Base-by-base conservation (phyloP, 805 yeast genomes). In the Candida lessepsii region DNA sequence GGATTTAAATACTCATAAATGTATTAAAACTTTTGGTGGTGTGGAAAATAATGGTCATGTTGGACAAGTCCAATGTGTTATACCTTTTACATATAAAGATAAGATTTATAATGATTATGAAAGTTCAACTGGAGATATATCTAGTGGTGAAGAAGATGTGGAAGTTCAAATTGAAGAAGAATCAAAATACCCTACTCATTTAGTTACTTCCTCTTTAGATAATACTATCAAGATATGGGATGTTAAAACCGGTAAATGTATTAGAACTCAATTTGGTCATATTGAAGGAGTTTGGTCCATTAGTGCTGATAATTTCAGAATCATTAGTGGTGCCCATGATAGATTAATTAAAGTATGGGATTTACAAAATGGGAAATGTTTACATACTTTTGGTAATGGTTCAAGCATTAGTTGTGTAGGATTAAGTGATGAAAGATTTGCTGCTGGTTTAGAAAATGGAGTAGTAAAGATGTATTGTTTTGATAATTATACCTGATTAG, bases 261-360 rank as follows among this genome's bases (percentile, higher is more conserved):
- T 89, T 9, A 73, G 96, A 42, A 93, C 99, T 0, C 91, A 93
- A 61, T 93, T 91, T 67, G 99, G 99, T 2, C 99, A 93, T 58
- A 88, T 91, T 40, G 98, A 93, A 63, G 99, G 99, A 16, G 96
- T 93, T 14, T 91, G 98, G 97, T 88, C 91, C 30, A 84, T 93
- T 41, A 88, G 93, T 13, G 96, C 97, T 1, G 98, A 93, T 66
- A 89, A 90, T 28, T 93, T 93, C 71, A 76, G 99, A 50, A 86
- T 93, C 32, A 86, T 91, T 9, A 82, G 93, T 53, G 98, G 98
- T 1, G 90, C 96, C 1, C 97, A 93, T 57, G 99, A 93, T 67
- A 76, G 88, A 47, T 70, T 80, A 25, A 86, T 86, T 46, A 91
- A 85, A 60, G 86, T 93, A 5, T 93, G 99, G 99, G 99, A 93